Conservation (phyloP, 371 early-diverging fungal genomes). For the Dinochytrium kinnereticum region DNA sequence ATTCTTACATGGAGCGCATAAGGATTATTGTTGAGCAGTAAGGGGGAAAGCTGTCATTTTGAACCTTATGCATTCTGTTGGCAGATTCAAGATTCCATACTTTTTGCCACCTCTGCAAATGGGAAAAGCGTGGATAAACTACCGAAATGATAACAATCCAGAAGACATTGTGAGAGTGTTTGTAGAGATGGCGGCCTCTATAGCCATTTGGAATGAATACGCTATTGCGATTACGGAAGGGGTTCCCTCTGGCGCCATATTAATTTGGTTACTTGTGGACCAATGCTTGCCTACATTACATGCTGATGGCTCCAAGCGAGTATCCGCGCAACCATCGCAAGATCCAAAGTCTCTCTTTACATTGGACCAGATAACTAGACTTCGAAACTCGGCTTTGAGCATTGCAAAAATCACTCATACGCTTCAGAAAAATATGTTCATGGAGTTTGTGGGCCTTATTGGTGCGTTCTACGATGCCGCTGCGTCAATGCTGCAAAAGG, state of each 20-base stretch:
- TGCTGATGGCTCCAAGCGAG: neutral
- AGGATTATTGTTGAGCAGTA: too few species aligned
- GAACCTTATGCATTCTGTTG: too few species aligned
- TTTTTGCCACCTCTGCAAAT: constrained; percentile 11
- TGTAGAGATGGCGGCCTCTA: neutral
- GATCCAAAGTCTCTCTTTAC: neutral
- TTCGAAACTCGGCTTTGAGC: neutral
- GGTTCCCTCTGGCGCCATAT: neutral
- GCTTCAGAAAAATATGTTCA: constrained; percentile 1
- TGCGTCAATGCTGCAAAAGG: neutral
- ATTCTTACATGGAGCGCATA: neutral
- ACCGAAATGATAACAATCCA: neutral
- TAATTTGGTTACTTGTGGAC: neutral
- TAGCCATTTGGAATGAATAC: constrained; percentile 7
- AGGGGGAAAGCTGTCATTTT: too few species aligned
- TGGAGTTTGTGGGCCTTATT: constrained; percentile 10
- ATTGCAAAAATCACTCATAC: neutral
- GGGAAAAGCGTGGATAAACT: neutral
- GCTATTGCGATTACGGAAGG: constrained; percentile 11
- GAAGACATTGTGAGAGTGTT: neutral
- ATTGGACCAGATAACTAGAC: neutral
- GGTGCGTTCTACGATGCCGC: constrained; percentile 6
- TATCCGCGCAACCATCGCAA: neutral
- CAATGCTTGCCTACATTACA: neutral
- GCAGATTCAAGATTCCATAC: constrained; percentile 11